Percentiles rank a stretch among this genome's conserved stretches.
phyloP scores from a whole-genome alignment of 331 rosid genomes.

The Acacia pycnantha region DNA sequence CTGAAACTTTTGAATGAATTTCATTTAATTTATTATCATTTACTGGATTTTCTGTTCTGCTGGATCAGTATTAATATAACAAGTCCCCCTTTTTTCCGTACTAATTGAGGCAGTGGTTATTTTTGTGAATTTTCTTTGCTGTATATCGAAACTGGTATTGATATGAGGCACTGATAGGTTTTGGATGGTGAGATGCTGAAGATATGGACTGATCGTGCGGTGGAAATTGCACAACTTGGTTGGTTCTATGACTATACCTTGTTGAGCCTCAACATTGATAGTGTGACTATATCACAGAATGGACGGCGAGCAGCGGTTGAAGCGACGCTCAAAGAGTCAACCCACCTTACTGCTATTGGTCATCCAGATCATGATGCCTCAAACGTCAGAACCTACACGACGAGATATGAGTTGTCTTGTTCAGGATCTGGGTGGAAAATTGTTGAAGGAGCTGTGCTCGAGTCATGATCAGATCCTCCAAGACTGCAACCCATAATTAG shows the following conservation, averaged over 20 bases:
- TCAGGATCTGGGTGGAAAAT: constrained; percentile 83
- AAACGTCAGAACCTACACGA: constrained; percentile 75
- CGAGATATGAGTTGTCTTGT: constrained; percentile 78
- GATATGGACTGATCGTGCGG: constrained; percentile 90
- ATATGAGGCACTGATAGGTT: constrained; percentile 48
- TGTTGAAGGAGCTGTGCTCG: constrained; percentile 87
- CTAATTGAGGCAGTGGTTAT: constrained; percentile 14
- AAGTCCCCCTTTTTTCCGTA: neutral
- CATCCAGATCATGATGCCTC: constrained; percentile 73
- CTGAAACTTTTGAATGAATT: constrained; percentile 19
- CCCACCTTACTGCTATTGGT: constrained; percentile 62
- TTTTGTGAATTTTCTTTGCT: constrained; percentile 2
- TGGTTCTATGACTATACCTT: constrained; percentile 81
- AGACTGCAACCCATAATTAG: constrained; percentile 11
- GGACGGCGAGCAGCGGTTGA: constrained; percentile 87
- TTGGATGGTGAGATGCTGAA: constrained; percentile 96
- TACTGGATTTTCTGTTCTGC: neutral
- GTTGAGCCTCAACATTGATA: constrained; percentile 71
- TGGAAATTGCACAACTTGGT: constrained; percentile 79
- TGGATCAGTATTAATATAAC: neutral
- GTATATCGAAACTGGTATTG: constrained; percentile 16
- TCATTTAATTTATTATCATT: neutral
- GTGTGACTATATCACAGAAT: constrained; percentile 75
- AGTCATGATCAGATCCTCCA: constrained; percentile 41
- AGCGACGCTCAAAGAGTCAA: constrained; percentile 78